These are phyloP conservation scores for Aspergillus viridinutans DNA, from an alignment of 2,329 filamentous ascomycete species.

Conservation along the genomic window DNA sequence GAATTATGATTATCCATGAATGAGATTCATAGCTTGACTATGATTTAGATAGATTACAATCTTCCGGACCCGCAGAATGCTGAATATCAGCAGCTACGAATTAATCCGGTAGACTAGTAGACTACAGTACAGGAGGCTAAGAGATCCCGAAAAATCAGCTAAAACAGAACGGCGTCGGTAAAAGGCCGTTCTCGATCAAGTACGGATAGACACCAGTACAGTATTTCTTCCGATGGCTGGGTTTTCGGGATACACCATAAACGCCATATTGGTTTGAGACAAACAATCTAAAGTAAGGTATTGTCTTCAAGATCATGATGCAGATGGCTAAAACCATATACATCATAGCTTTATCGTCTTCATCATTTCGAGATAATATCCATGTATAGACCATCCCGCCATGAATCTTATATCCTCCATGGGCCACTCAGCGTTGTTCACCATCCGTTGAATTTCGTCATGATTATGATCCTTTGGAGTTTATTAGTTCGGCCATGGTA, in stretches of 20 bases:
- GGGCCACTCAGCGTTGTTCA: background rate
- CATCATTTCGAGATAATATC: background rate
- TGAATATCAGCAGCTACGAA: background rate
- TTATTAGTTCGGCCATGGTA: background rate
- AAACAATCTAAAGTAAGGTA: background rate
- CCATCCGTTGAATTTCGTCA: background rate
- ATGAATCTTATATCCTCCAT: background rate
- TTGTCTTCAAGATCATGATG: background rate
- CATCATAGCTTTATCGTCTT: background rate
- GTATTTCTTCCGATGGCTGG: slow-evolving; percentile 4
- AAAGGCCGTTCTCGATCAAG: slow-evolving; percentile 9
- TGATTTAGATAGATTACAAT: no score
- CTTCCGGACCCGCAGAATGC: background rate
- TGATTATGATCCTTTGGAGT: background rate
- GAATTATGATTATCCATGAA: background rate
- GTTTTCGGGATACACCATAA: background rate
- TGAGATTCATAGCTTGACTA: no score
- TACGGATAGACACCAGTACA: background rate
- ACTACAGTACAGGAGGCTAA: background rate
- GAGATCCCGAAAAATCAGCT: background rate
- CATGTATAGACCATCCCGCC: background rate
- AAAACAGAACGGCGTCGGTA: slow-evolving; percentile 5
- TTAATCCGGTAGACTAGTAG: background rate
- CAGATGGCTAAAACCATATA: background rate
- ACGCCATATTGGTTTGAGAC: background rate